A percentile compares a stretch with the other conserved stretches of the same genome.
Conservation (phyloP, 2,329 filamentous ascomycete species). For the Mollisia scopiformis region DNA sequence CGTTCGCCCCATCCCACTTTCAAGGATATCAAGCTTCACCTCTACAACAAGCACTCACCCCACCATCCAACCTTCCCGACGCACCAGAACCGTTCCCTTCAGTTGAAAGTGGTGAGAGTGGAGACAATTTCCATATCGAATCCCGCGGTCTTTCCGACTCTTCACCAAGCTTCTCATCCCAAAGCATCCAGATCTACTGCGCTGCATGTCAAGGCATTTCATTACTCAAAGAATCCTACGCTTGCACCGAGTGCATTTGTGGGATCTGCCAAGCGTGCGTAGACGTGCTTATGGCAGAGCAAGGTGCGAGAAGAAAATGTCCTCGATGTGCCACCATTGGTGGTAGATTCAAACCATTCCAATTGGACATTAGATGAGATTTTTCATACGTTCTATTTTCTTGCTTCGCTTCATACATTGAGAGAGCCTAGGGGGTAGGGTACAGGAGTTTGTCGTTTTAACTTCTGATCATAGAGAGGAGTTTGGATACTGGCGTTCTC, state of each 20-base stretch:
- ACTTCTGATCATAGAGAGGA: not conserved
- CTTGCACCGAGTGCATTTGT: slow-evolving; percentile 95
- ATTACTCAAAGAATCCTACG: slow-evolving; percentile 80
- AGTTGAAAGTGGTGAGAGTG: slow-evolving; percentile 77
- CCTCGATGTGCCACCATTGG: slow-evolving; percentile 79
- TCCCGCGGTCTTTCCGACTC: slow-evolving; percentile 66
- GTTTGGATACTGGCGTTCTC: not conserved
- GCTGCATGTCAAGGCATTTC: slow-evolving; percentile 82
- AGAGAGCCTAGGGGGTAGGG: not conserved
- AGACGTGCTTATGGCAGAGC: slow-evolving; percentile 75
- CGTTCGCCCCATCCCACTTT: slow-evolving; percentile 61
- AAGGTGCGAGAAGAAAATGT: slow-evolving; percentile 76
- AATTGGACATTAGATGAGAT: slow-evolving; percentile 74
- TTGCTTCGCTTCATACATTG: not conserved
- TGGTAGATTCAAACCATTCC: slow-evolving; percentile 81
- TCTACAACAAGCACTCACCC: slow-evolving; percentile 86
- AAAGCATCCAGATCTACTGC: slow-evolving; percentile 88
- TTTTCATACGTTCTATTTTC: slow-evolving; percentile 20
- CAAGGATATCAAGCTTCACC: slow-evolving; percentile 85
- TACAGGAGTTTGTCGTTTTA: not conserved
- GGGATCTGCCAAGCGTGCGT: slow-evolving; percentile 90
- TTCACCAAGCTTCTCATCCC: slow-evolving; percentile 74
- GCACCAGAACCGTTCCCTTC: slow-evolving; percentile 83
- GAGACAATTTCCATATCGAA: slow-evolving; percentile 73
- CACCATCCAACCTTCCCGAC: slow-evolving; percentile 69